phyloP scores from a whole-genome alignment of 2,329 filamentous ascomycete genomes.

The Venturia asperata region DNA sequence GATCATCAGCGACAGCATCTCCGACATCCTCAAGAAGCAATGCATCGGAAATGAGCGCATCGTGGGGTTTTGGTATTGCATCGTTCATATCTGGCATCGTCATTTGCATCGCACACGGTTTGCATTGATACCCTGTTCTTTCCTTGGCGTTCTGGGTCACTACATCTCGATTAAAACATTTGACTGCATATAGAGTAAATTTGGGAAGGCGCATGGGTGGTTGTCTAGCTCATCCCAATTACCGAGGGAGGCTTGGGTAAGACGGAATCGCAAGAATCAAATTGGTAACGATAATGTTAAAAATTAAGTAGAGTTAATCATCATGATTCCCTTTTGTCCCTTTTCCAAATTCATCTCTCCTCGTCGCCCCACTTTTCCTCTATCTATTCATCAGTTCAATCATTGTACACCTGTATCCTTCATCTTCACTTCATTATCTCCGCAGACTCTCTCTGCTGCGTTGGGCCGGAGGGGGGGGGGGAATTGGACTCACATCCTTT shows the following conservation, averaged over 20 bases:
- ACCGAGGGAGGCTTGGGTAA: neutral
- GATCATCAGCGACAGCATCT: neutral
- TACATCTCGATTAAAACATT: too few species aligned
- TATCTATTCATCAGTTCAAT: neutral
- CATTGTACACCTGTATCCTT: neutral
- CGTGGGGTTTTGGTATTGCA: neutral
- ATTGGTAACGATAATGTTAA: neutral
- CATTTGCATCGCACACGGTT: neutral
- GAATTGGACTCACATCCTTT: too few species aligned
- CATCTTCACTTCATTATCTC: too few species aligned
- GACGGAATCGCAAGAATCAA: neutral
- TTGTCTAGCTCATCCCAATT: neutral
- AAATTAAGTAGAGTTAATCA: neutral
- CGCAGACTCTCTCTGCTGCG: too few species aligned
- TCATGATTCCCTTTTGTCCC: neutral
- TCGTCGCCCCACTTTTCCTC: neutral
- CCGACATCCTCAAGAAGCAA: neutral
- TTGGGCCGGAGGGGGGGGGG: too few species aligned
- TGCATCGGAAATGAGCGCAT: neutral
- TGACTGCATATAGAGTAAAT: neutral
- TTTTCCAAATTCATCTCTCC: neutral
- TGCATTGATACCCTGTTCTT: neutral
- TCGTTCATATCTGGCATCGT: neutral
- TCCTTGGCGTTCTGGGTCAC: neutral
- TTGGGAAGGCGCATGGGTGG: neutral